Evolutionary conservation across 1,284 basidiomycete species (phyloP).

Genomic region (Hymenochaete sp.): DNA sequence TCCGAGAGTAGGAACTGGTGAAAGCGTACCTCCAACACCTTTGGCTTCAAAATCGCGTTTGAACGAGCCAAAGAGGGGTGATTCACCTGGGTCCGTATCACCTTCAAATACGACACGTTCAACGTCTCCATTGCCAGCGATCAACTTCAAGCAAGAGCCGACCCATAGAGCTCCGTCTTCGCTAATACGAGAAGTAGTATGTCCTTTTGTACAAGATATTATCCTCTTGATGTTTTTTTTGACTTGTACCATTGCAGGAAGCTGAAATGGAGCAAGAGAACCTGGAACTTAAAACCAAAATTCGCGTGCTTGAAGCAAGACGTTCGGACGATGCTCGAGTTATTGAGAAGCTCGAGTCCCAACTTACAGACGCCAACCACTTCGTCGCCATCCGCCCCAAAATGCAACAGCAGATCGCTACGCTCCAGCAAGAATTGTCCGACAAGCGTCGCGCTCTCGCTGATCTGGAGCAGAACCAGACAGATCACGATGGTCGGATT

Average conservation of each 20-base stretch:
- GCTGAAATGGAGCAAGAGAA: slow-evolving; percentile 44
- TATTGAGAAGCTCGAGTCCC: slow-evolving; percentile 78
- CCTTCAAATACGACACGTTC: slow-evolving; percentile 8
- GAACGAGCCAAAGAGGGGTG: slow-evolving; percentile 2
- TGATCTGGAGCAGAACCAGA: slow-evolving; percentile 57
- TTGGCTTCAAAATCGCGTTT: slow-evolving; percentile 4
- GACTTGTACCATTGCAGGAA: neutral
- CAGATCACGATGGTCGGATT: slow-evolving; percentile 51
- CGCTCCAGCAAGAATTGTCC: slow-evolving; percentile 70
- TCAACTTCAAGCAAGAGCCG: slow-evolving; percentile 13
- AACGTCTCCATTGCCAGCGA: slow-evolving; percentile 20
- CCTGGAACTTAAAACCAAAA: slow-evolving; percentile 78
- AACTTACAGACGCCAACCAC: slow-evolving; percentile 74
- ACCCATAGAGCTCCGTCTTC: slow-evolving; percentile 22
- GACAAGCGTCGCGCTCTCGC: slow-evolving; percentile 58
- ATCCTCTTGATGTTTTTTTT: neutral
- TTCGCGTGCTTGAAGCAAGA: slow-evolving; percentile 76
- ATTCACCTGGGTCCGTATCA: slow-evolving; percentile 8
- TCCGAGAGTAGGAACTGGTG: slow-evolving; percentile 2
- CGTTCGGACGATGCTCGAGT: slow-evolving; percentile 80
- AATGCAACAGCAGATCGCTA: slow-evolving; percentile 78
- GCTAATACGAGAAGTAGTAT: slow-evolving; percentile 15
- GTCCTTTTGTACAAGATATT: neutral
- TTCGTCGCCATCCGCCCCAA: slow-evolving; percentile 84
- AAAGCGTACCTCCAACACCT: slow-evolving; percentile 7